Percentiles rank a stretch among this genome's conserved stretches.
phyloP scores from a whole-genome alignment of 2,329 filamentous ascomycete genomes.

The Ceratocystiopsis brevicomis region DNA sequence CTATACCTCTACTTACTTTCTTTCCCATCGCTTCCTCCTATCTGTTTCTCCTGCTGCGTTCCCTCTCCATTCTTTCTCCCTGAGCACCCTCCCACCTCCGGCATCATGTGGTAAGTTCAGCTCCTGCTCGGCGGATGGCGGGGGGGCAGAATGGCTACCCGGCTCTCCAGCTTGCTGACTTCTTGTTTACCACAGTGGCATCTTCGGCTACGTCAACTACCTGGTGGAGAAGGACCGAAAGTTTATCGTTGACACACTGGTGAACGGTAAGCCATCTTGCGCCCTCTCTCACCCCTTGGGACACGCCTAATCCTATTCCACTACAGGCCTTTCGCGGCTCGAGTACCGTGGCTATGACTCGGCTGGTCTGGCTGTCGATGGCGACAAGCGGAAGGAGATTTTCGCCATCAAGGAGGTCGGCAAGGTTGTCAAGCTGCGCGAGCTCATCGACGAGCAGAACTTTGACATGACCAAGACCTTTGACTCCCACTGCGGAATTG shows the following conservation, averaged over 20 bases:
- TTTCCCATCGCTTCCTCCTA: too few species aligned
- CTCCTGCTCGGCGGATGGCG: too few species aligned
- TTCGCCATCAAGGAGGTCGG: conserved; percentile 97
- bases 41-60: too few species aligned
- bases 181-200: conserved; percentile 40
- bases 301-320: too few species aligned
- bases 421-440: conserved; percentile 92
- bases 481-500: conserved; percentile 95
- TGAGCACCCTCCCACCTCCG: neutral
- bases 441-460: conserved; percentile 69
- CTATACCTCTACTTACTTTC: too few species aligned
- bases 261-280: conserved; percentile 53
- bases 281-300: neutral
- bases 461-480: conserved; percentile 83
- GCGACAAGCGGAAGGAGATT: conserved; percentile 97
- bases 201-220: conserved; percentile 99
- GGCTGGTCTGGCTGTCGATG: conserved; percentile 85
- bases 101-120: neutral
- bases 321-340: conserved; percentile 72
- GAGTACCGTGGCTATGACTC: conserved; percentile 99
- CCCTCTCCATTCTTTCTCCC: neutral
- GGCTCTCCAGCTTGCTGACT: too few species aligned
- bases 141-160: too few species aligned
- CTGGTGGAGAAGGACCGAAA: conserved; percentile 96
- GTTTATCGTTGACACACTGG: conserved; percentile 86